These are phyloP conservation scores for Panaeolus cyanescens DNA, from an alignment of 768 basidiomycete species.

Conservation along the genomic window DNA sequence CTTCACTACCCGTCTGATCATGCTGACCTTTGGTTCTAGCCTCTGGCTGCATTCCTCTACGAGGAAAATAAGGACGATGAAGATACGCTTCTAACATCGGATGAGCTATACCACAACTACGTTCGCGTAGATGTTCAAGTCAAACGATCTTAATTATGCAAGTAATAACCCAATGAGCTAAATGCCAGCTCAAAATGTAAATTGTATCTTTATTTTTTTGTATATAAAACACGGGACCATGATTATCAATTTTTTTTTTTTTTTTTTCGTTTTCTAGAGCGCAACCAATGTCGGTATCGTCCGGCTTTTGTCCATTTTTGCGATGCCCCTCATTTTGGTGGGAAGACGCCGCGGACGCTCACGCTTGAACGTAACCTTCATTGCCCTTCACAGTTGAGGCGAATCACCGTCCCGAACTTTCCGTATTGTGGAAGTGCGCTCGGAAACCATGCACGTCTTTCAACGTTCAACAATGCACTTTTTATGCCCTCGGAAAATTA, in stretches of 20 bases:
- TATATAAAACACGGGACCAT: too few relatives aligned
- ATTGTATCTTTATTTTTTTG: not conserved
- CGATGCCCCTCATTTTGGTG: too few relatives aligned
- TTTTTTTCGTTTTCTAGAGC: not conserved
- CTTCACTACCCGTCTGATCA: conserved; percentile 2
- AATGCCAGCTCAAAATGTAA: not conserved
- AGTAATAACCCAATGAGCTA: not conserved
- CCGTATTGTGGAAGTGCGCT: too few relatives aligned
- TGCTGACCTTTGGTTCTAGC: conserved; percentile 29
- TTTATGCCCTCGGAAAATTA: too few relatives aligned
- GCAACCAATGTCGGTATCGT: too few relatives aligned
- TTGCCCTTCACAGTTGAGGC: too few relatives aligned
- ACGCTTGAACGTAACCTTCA: too few relatives aligned
- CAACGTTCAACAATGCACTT: too few relatives aligned
- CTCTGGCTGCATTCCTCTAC: conserved; percentile 67
- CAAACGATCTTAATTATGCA: not conserved
- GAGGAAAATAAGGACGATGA: conserved; percentile 54
- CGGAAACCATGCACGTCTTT: too few relatives aligned
- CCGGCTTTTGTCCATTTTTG: too few relatives aligned
- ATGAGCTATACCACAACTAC: conserved; percentile 76
- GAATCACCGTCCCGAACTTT: too few relatives aligned
- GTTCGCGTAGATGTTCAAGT: conserved; percentile 54
- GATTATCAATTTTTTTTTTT: not conserved
- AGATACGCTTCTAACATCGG: conserved; percentile 68
- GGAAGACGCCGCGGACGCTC: too few relatives aligned